phyloP scores from a whole-genome alignment of 106 monocot species.

The Dendrobium catenatum region DNA sequence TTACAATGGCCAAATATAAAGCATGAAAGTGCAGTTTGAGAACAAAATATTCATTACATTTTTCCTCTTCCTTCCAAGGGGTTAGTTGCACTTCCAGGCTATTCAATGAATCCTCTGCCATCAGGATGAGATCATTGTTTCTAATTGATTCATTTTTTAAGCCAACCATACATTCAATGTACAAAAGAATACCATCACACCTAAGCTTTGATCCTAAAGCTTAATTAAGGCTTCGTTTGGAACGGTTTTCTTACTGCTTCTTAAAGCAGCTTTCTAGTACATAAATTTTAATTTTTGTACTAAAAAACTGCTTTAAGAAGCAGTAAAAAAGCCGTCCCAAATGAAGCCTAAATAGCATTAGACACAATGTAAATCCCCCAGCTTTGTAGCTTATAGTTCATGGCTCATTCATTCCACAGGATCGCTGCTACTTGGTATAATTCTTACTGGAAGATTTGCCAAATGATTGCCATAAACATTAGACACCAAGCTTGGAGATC shows the following conservation, averaged over 20 bases:
- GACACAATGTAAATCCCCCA: not conserved
- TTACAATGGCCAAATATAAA: too few species aligned
- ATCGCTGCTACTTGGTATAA: slow-evolving; percentile 62
- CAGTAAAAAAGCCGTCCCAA: too few species aligned
- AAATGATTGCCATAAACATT: slow-evolving; percentile 15
- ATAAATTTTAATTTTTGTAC: too few species aligned
- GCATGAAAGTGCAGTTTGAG: too few species aligned
- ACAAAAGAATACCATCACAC: slow-evolving; percentile 9
- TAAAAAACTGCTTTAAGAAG: too few species aligned
- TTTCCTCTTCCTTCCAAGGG: not conserved
- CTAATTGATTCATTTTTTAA: not conserved
- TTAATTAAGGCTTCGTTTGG: too few species aligned
- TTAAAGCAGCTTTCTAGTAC: too few species aligned
- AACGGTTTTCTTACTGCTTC: too few species aligned
- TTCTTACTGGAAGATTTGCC: slow-evolving; percentile 45
- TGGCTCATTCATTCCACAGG: slow-evolving; percentile 15
- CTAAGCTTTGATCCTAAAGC: not conserved
- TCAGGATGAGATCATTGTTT: too few species aligned
- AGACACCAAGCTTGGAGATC: not conserved
- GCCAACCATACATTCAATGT: slow-evolving; percentile 1
- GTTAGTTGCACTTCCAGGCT: not conserved
- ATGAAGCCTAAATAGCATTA: not conserved
- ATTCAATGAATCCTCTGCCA: not conserved
- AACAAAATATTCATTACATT: not conserved
- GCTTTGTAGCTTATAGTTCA: not conserved